These are phyloP conservation scores for Microcera coccophila DNA, from an alignment of 2,329 filamentous ascomycete species.

Conservation along the genomic window DNA sequence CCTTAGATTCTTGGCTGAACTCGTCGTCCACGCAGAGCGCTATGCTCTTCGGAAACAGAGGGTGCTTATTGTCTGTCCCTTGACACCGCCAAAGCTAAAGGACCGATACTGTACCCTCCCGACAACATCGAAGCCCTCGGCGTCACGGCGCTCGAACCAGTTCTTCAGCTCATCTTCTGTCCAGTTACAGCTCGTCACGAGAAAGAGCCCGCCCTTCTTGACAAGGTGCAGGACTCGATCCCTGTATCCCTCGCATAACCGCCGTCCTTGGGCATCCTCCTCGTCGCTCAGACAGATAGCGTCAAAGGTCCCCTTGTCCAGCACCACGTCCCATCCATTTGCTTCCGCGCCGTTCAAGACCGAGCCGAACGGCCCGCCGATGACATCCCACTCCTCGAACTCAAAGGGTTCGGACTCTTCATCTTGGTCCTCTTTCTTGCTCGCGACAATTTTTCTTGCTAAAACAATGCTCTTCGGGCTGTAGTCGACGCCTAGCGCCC, in stretches of 20 bases:
- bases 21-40: not conserved
- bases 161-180: constrained; percentile 77
- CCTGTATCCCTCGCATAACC: constrained; percentile 72
- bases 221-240: constrained; percentile 65
- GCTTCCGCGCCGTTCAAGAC: constrained; percentile 31
- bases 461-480: constrained; percentile 70
- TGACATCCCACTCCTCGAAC: constrained; percentile 61
- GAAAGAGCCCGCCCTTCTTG: constrained; percentile 64
- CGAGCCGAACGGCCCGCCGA: constrained; percentile 39
- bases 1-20: not conserved
- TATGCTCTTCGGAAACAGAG: constrained; percentile 66
- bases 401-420: constrained; percentile 32
- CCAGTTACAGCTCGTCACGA: constrained; percentile 98
- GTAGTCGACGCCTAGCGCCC: constrained; percentile 86
- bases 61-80: constrained; percentile 85
- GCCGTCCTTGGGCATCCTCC: constrained; percentile 47
- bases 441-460: constrained; percentile 58
- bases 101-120: constrained; percentile 74
- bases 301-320: constrained; percentile 99
- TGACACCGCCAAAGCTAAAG: constrained; percentile 84
- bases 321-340: constrained; percentile 76
- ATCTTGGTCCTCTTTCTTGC: constrained; percentile 14
- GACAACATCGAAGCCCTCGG: constrained; percentile 54
- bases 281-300: constrained; percentile 75
- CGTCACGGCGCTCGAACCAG: constrained; percentile 63